These are phyloP conservation scores for Daldinia caldariorum DNA, from an alignment of 495 filamentous ascomycete species.

Conservation along the genomic window DNA sequence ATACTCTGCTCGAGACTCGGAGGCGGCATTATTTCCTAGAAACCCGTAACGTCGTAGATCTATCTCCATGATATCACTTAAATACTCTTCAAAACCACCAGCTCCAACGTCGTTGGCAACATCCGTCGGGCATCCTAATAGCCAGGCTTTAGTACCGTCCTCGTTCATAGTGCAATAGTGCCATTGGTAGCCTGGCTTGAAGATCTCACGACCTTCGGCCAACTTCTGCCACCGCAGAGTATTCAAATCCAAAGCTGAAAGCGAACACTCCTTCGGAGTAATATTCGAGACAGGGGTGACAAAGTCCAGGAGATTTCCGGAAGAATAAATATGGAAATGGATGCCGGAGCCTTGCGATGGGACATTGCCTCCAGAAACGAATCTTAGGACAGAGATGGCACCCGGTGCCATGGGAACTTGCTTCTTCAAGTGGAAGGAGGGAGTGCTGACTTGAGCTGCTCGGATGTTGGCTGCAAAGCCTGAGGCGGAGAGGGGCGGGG, in stretches of 20 bases:
- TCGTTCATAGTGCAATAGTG: constrained; percentile 96
- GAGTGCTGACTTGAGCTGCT: constrained; percentile 80
- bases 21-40: constrained; percentile 77
- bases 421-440: constrained; percentile 72
- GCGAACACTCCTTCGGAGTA: constrained; percentile 81
- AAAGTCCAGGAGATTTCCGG: constrained; percentile 90
- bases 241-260: constrained; percentile 86
- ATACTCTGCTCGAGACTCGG: constrained; percentile 67
- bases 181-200: constrained; percentile 88
- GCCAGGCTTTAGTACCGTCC: constrained; percentile 93
- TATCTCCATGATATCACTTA: constrained; percentile 92
- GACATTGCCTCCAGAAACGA: constrained; percentile 86
- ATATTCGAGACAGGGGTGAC: constrained; percentile 91
- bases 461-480: constrained; percentile 91
- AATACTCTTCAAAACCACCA: constrained; percentile 78
- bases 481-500: constrained; percentile 64
- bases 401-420: constrained; percentile 78
- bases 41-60: constrained; percentile 87
- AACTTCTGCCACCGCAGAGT: constrained; percentile 91
- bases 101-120: constrained; percentile 61
- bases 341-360: constrained; percentile 88
- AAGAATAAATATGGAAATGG: constrained; percentile 95
- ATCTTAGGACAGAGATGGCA: constrained; percentile 87
- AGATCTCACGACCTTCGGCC: constrained; percentile 92
- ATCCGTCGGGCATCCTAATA: constrained; percentile 90